Percentiles rank a stretch among this genome's conserved stretches.
These are phyloP conservation scores for Bipolaris oryzae DNA, from an alignment of 2,329 filamentous ascomycete genomes.

Conservation along the genomic window DNA sequence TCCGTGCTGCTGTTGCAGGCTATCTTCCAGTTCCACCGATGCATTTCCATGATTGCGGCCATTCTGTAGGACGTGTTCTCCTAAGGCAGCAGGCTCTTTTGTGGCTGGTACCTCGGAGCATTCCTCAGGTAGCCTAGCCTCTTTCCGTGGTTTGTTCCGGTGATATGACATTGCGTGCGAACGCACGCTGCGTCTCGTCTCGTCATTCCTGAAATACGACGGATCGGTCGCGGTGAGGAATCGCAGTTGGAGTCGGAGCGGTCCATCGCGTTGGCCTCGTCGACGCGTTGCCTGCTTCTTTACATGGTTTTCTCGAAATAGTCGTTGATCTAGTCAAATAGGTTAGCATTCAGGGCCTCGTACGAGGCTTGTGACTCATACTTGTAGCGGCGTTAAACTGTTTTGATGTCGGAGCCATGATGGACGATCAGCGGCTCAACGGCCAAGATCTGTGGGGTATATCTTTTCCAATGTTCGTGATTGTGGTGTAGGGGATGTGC, in stretches of 20 bases:
- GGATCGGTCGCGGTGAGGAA: conserved; percentile 42
- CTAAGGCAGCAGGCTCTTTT: not conserved
- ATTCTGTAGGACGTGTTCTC: not conserved
- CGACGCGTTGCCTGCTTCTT: conserved; percentile 20
- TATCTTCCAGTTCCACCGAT: not conserved
- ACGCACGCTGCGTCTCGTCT: conserved; percentile 37
- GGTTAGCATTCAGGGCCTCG: not conserved
- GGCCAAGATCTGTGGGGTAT: not conserved
- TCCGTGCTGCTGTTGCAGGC: not conserved
- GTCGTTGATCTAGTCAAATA: not conserved
- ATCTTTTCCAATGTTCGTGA: not conserved
- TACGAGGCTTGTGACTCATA: not conserved
- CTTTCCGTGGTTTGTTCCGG: conserved; percentile 24
- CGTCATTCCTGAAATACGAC: conserved; percentile 38
- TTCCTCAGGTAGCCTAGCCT: not conserved
- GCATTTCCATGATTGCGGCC: no score
- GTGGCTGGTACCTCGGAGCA: not conserved
- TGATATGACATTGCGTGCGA: conserved; percentile 44
- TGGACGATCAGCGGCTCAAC: not conserved
- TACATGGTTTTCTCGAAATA: not conserved
- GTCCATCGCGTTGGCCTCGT: conserved; percentile 32
- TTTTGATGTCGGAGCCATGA: not conserved
- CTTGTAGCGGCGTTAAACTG: not conserved
- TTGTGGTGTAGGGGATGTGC: not conserved
- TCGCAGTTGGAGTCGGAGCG: conserved; percentile 37